Percentiles rank a stretch among this genome's conserved stretches.
phyloP scores from a whole-genome alignment of 2,329 filamentous ascomycete species.

The Bipolaris bicolor region DNA sequence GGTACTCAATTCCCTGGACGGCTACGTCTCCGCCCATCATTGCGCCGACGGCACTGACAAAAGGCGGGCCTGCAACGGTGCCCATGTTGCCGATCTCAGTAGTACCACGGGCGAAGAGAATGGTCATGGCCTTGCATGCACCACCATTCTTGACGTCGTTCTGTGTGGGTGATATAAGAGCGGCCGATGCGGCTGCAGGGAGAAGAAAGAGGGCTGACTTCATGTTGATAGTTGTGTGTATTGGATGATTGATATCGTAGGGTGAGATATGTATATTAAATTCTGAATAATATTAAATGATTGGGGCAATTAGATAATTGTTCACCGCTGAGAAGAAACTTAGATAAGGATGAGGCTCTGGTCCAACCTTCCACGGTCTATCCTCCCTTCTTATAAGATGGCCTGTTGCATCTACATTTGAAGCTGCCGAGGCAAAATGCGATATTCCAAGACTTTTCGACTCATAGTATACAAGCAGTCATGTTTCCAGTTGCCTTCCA shows the following conservation, averaged over 20 bases:
- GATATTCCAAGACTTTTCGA: neutral
- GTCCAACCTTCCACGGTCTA: neutral
- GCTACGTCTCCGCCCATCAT: conserved; percentile 54
- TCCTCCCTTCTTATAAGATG: conserved; percentile 2
- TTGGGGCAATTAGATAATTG: no score
- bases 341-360: neutral
- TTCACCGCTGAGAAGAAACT: neutral
- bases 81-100: conserved; percentile 62
- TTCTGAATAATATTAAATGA: no score
- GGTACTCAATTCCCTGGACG: conserved; percentile 62
- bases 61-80: conserved; percentile 56
- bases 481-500: conserved; percentile 21
- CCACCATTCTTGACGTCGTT: conserved; percentile 37
- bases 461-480: conserved; percentile 2
- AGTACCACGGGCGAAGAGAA: conserved; percentile 65
- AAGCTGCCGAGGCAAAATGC: conserved; percentile 5
- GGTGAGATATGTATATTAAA: neutral
- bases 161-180: conserved; percentile 30
- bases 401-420: neutral
- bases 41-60: conserved; percentile 55
- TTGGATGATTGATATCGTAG: neutral
- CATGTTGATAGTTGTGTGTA: conserved; percentile 15
- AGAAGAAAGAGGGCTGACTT: conserved; percentile 23
- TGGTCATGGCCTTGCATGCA: conserved; percentile 56
- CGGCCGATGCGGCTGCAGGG: conserved; percentile 20